Base-by-base conservation (phyloP, 1,284 basidiomycete genomes). In the Schizophyllum amplum region DNA sequence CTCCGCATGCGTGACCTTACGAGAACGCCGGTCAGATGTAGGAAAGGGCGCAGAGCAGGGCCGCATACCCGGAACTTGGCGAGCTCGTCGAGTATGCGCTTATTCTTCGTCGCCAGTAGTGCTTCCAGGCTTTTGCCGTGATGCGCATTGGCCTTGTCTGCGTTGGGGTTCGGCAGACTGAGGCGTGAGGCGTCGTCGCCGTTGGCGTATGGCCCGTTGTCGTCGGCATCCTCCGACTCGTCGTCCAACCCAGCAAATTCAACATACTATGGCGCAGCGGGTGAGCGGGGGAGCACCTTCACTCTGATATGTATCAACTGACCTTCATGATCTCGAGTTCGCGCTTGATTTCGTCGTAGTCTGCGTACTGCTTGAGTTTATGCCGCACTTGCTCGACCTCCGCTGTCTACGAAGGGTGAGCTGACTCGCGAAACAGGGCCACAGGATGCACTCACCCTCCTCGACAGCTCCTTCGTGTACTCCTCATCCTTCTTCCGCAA, bases 291-390 rank as follows among this genome's bases (percentile, higher is more conserved):
- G 47, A 53, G 1, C 52, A 15, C 15, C 15, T 53, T 21, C 54
- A 52, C 51, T 54, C 42, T 33, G 4, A n/a, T 5, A 47, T 22
- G 15, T 24, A 24, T 3, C 9, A 51, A 47, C 76, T 23, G 55
- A 92, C 94, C 84, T 98, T 97, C 91, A 98, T 92, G 64, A 97
- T 96, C 66, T 94, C 94, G 22, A 97, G 79, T 69, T 97, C 95
- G 48, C 94, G 86, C 75, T 97, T 97, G 68, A 97, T 86, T 72
- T 97, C 94, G 65, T 98, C 94, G 65, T 97, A 98, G 69, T 97
- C 92, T 4, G 71, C 71, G 64, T 87, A 91, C 63, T 84, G 83
- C 66, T 83, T 84, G 48, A 96, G 72, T 63, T 83, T 85, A 47
- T 74, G 70, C 65, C 81, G 84, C 1, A 95, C 74, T 57, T 77